Percentiles rank a stretch among this genome's conserved stretches.
phyloP scores from a whole-genome alignment of 2,329 filamentous ascomycete species.

The Scedosporium boydii region DNA sequence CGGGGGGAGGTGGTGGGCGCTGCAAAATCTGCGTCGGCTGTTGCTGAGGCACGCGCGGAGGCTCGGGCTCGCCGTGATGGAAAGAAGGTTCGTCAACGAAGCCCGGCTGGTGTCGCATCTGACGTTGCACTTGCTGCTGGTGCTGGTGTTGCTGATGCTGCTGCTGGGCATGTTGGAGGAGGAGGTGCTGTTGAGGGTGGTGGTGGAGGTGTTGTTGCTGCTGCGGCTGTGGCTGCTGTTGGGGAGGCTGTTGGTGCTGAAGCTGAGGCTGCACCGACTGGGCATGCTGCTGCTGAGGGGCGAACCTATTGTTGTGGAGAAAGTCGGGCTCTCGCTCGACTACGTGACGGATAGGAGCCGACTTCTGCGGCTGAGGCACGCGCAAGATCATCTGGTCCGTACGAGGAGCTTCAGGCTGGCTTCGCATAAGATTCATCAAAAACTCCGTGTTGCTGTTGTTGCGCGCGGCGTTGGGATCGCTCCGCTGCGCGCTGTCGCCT shows the following conservation, averaged over 20 bases:
- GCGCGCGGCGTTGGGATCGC: conserved; percentile 31
- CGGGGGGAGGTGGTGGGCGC: conserved; percentile 50
- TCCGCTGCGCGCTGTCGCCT: conserved; percentile 36
- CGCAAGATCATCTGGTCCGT: conserved; percentile 39
- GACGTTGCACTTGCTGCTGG: conserved; percentile 16
- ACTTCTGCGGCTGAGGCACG: conserved; percentile 41
- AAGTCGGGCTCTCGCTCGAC: conserved; percentile 41
- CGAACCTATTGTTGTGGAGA: conserved; percentile 18
- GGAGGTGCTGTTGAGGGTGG: conserved; percentile 21
- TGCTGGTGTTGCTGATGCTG: conserved; percentile 6
- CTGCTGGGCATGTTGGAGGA: conserved; percentile 17
- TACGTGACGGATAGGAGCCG: conserved; percentile 34
- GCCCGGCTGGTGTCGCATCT: conserved; percentile 37
- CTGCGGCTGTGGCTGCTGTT: conserved; percentile 12
- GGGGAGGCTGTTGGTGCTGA: conserved; percentile 2
- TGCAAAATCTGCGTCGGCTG: conserved; percentile 57
- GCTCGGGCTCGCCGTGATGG: conserved; percentile 37
- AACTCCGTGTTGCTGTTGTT: conserved; percentile 69
- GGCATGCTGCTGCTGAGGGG: conserved; percentile 13
- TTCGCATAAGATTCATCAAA: conserved; percentile 71
- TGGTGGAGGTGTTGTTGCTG: conserved; percentile 19
- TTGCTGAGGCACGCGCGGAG: conserved; percentile 39
- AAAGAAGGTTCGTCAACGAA: conserved; percentile 44
- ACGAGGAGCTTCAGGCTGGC: conserved; percentile 36
- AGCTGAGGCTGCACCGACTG: conserved; percentile 8